Base-by-base conservation (phyloP, 768 basidiomycete genomes). In the Nidula microcarpa region DNA sequence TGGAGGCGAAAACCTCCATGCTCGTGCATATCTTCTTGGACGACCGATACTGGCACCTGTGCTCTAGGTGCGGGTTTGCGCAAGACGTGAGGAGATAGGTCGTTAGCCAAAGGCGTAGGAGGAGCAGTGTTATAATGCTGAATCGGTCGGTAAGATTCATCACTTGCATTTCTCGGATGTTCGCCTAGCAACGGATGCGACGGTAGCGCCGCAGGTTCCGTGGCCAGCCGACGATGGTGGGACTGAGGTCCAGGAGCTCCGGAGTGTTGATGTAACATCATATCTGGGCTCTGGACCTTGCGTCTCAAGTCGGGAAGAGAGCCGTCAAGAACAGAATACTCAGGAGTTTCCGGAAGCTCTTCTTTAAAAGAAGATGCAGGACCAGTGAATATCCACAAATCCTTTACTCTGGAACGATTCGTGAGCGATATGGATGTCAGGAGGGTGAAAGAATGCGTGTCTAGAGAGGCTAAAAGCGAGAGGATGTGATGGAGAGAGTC, bases 371-470 rank as follows among this genome's bases (percentile, higher is more conserved):
- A 13, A 41, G 67, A 53, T 10, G 73, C 69, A 37, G 82, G 78
- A 17, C 85, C 85, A 0, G 81, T 81, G 64, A 91, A 91, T 43
- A 91, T 72, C 89, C 89, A 91, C 2, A 91, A 64, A 63, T 91
- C 89, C 63, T 89, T 89, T 46, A 83, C 78, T 55, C 86, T 75
- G 17, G 89, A 88, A 35, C 81, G 86, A 58, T 74, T 79, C n/a
- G 81, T 81, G 52, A 91, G 72, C n/a, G 87, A 82, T 43, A 91
- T 65, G 8, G 89, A 91, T 0, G 86, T 75, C 5, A 87, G 71
- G 48, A 91, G 78, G 9, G 80, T 77, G 60, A 87, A 90, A 3
- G 82, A 80, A 50, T 89, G 82, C 6, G 73, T 69, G 60, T 91
- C 88, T 10, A 91, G 77, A 39, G 86, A 80, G 14, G 78, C 72